Conservation (phyloP, 2,329 filamentous ascomycete species). For the Talaromyces sp. region DNA sequence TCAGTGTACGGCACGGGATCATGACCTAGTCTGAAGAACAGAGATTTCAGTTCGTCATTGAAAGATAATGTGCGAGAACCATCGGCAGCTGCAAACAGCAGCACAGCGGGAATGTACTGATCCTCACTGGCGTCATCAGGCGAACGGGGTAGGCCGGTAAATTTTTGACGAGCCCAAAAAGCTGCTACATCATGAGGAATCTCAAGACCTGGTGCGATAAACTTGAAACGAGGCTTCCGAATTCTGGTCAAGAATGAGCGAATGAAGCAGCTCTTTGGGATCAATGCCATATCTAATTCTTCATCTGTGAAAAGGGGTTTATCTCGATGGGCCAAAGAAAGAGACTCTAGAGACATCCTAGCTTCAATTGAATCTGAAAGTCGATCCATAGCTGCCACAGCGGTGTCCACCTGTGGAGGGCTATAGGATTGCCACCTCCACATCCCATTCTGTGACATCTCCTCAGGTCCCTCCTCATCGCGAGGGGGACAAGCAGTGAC, state of each 20-base stretch:
- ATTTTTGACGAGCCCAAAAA: conserved; percentile 6
- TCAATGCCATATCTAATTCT: conserved; percentile 4
- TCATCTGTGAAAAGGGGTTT: conserved; percentile 1
- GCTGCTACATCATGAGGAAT: background rate
- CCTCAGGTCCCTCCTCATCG: background rate
- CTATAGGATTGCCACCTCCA: conserved; percentile 16
- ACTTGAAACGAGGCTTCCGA: conserved; percentile 2
- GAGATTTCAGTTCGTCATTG: background rate
- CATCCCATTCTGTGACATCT: background rate
- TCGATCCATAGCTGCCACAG: conserved; percentile 10
- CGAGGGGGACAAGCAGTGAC: background rate
- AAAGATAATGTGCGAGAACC: background rate
- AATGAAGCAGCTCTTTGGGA: conserved; percentile 14
- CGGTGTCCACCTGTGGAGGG: conserved; percentile 6
- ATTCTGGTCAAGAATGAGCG: conserved; percentile 12
- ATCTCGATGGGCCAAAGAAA: background rate
- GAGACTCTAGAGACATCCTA: background rate
- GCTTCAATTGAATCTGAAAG: conserved; percentile 4
- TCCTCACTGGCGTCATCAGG: background rate
- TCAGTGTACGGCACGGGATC: background rate
- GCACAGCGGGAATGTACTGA: conserved; percentile 2
- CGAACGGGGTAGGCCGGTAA: background rate
- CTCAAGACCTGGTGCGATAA: conserved; percentile 10
- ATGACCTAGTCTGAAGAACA: background rate
- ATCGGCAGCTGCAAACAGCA: conserved; percentile 3